Evolutionary conservation across 1,284 basidiomycete genomes (phyloP), one percentile per base, ranked within the genome.

Genomic region (Dichomitus squalens): DNA sequence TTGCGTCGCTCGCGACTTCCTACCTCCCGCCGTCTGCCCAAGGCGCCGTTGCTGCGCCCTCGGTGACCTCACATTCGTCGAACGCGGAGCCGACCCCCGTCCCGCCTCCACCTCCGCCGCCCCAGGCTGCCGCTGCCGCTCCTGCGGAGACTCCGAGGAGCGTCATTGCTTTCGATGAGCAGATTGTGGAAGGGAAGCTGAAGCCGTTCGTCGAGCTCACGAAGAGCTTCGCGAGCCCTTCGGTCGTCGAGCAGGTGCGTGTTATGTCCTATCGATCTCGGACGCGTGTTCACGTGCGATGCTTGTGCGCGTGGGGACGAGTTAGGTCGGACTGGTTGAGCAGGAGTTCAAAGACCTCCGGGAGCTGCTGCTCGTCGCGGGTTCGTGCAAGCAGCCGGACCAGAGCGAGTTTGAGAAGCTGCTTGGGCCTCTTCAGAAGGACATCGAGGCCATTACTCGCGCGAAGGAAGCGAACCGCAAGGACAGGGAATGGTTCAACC

Each of bases 401-500:
- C 79, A 84, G 57, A 76, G 82, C 39, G 76, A 74, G 2, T 78
- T 95, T 36, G 82, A 79, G 41, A 74, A 77, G 47, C 73, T 96
- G 38, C 78, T 98, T 33, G 77, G 77, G 33, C 92, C 93, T 2
- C 83, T 97, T 47, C 86, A 88, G 52, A 78, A 83, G 34, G 84
- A 88, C 6, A 87, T 98, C 53, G 85, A 88, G 60, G 85, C 85
- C 1, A 86, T 96, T 63, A 81, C 84, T 29, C 87, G 88, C 52
- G 78, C 90, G 61, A 95, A 95, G 73, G 95, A 98, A 64, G 85
- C 87, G 54, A 89, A 91, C 63, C 78, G 92, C 63, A 87, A 86
- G 68, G 93, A 95, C 56, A 80, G 92, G 59, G 90, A 92, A 53
- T 94, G 90, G 84, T 87, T 85, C 63, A 87, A 86, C 49, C 94